Base-by-base conservation (phyloP, 306 rosid genomes). In the barrel medic (Medicago truncatula) region DNA sequence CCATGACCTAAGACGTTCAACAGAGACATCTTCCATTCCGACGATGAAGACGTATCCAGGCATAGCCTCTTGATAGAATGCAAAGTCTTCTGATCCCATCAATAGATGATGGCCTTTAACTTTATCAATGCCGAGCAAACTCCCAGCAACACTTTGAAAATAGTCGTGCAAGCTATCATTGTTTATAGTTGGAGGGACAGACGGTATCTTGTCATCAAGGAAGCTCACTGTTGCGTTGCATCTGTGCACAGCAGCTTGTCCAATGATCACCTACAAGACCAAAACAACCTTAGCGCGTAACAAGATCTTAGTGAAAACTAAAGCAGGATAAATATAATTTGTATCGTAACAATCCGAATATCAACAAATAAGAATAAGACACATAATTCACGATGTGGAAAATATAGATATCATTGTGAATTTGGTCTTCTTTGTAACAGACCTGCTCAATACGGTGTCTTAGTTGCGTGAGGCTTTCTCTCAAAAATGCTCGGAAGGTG, bases 61-160 rank as follows among this genome's bases (percentile, higher is more conserved):
- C 12, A 90, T 59, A 23, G 39, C 82, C 78, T 92, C 84, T 79
- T 92, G 97, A 76, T 90, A 92, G 86, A 90, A 88, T 67, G 97
- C 64, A 76, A 95, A 90, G 87, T 95, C 99, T 82, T 95, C 96
- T 0, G 92, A 82, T 73, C 97, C 99, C 93, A 92, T 95, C 76
- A 85, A 2, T 1, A 90, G 97, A 66, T 75, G 81, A 78, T 81
- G 60, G 34, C 61, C 86, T 28, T 83, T 84, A 23, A 95, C 89
- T 47, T 82, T 88, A 23, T 84, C 46, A 8, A 0, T 18, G 38
- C 99, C 97, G 1, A 95, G 85, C 89, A 88, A 60, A 78, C 83
- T 86, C 38, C 87, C 85, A 1, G 97, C 90, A 31, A 95, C 93
- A 39, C 62, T 86, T 63, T 2, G 82, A 70, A 92, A 95, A 83